Evolutionary conservation across 2,329 filamentous ascomycete genomes (phyloP).

Genomic region (Helminthosporium solani): DNA sequence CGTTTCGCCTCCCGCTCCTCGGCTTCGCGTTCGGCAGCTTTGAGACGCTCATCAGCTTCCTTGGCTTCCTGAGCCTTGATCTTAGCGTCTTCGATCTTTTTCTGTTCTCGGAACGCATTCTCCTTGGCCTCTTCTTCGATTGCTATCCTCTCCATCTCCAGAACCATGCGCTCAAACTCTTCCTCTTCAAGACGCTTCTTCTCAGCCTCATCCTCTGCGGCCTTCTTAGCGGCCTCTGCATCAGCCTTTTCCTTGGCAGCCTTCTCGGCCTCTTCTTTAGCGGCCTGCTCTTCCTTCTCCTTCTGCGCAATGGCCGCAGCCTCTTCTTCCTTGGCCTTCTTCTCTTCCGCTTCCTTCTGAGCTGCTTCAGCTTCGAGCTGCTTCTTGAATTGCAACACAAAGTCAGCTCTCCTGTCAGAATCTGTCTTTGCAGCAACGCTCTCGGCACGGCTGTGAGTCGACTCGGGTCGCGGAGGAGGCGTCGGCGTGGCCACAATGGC

Average conservation of each 20-base stretch:
- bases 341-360: conserved; percentile 50
- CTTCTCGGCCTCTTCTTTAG: conserved; percentile 52
- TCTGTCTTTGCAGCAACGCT: conserved; percentile 70
- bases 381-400: conserved; percentile 69
- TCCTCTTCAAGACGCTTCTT: conserved; percentile 44
- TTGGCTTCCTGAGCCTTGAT: conserved; percentile 56
- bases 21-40: conserved; percentile 51
- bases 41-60: conserved; percentile 56
- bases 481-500: conserved; percentile 69
- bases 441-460: conserved; percentile 69
- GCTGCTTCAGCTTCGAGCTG: conserved; percentile 52
- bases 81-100: conserved; percentile 61
- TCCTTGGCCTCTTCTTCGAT: conserved; percentile 62
- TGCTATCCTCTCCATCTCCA: conserved; percentile 57
- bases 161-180: conserved; percentile 59
- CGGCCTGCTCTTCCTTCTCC: conserved; percentile 31
- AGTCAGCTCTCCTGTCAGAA: conserved; percentile 65
- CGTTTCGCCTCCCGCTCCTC: conserved; percentile 50
- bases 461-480: conserved; percentile 66
- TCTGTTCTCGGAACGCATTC: conserved; percentile 70
- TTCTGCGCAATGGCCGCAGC: conserved; percentile 28
- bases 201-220: conserved; percentile 23
- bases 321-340: conserved; percentile 48
- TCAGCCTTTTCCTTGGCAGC: conserved; percentile 47
- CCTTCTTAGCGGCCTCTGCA: conserved; percentile 20